Evolutionary conservation across 1,284 basidiomycete species (phyloP), one percentile per base, ranked within the genome.

Genomic region (Ustilago curta): DNA sequence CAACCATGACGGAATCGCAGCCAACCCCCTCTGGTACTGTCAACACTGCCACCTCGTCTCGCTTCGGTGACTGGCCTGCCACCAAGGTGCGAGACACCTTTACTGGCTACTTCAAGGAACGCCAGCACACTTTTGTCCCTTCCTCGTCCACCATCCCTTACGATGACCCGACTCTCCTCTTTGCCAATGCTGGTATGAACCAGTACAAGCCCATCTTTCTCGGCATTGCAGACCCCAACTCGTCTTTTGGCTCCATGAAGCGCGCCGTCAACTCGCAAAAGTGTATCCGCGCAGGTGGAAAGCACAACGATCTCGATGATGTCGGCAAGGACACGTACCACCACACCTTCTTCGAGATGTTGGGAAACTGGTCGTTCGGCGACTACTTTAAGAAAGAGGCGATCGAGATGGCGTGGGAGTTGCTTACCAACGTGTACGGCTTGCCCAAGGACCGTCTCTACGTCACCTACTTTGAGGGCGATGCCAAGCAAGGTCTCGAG

Each of bases 331-430:
- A 99, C 85, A 93, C 93, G 2, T 95, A 95, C 84, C 94, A 89
- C 82, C 88, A 97, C 86, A 99, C 97, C 3, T 99, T 99, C 88
- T 99, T 99, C 84, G 96, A 99, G 87, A 99, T 99, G 96, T 87
- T 99, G 72, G 96, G 96, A 47, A 99, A 99, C 86, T 99, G 96
- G 96, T 97, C 95, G 11, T 99, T 99, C 80, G 96, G 96, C 6
- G 94, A 99, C 86, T 99, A 99, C 87, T 99, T 99, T 90, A 99
- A 99, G 90, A 94, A 92, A 89, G 96, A 98, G 78, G 95, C 96
- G 12, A 91, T 97, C 72, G 86, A 86, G 42, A 95, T 93, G 87
- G 95, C 96, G 5, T 99, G 95, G 95, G 92, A 96, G 79, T 89
- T 99, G 40, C 87, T 99, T 67, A 98, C 95, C 6, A 87, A 90